Evolutionary conservation across 495 filamentous ascomycete species (phyloP).

Genomic region (Hypoxylon intermedium): DNA sequence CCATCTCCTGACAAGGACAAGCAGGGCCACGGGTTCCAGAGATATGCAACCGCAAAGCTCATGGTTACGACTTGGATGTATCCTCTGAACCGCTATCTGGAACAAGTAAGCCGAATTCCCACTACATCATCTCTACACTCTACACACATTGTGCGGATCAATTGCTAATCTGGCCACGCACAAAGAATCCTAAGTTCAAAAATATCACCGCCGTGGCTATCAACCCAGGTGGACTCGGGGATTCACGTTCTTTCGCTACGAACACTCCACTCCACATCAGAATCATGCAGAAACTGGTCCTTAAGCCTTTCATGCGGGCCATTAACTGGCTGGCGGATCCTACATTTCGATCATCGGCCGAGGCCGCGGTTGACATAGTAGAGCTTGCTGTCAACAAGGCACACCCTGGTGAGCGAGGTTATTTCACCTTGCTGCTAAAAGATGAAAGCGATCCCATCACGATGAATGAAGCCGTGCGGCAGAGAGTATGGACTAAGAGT

Average conservation of each 20-base stretch:
- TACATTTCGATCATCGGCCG: slow-evolving; percentile 37
- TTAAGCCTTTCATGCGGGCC: too few species aligned
- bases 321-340: too few species aligned
- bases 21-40: slow-evolving; percentile 33
- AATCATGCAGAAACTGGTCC: slow-evolving; percentile 11
- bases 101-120: slow-evolving; percentile 38
- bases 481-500: slow-evolving; percentile 51
- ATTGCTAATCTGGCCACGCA: background rate
- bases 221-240: slow-evolving; percentile 53
- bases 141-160: background rate
- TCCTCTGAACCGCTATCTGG: slow-evolving; percentile 48
- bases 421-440: slow-evolving; percentile 48
- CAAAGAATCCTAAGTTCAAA: slow-evolving; percentile 40
- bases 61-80: slow-evolving; percentile 51
- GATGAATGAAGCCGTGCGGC: slow-evolving; percentile 44
- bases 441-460: slow-evolving; percentile 46
- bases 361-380: slow-evolving; percentile 44
- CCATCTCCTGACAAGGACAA: slow-evolving; percentile 4
- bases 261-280: slow-evolving; percentile 47
- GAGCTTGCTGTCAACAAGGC: slow-evolving; percentile 26
- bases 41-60: slow-evolving; percentile 52
- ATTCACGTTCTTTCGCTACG: slow-evolving; percentile 50
- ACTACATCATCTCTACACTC: too few species aligned
- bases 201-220: slow-evolving; percentile 54
- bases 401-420: slow-evolving; percentile 45